Conservation (phyloP, 2,329 filamentous ascomycete genomes). For the Aspergillus caelatus region DNA sequence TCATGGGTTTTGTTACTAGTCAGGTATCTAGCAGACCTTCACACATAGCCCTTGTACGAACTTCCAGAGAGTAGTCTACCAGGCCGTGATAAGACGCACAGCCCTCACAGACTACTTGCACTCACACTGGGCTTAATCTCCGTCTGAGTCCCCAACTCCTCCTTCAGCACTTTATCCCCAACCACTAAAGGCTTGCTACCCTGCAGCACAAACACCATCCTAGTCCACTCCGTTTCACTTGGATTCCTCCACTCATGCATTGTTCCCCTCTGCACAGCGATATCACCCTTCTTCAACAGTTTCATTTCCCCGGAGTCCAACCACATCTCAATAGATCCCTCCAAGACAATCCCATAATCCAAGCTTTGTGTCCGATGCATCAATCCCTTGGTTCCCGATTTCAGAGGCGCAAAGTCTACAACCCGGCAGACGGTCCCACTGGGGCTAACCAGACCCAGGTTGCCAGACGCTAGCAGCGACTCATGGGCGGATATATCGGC, state of each 20-base stretch:
- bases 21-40: no score
- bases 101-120: neutral
- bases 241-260: slow-evolving; percentile 59
- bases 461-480: slow-evolving; percentile 24
- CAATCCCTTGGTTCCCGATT: slow-evolving; percentile 41
- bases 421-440: slow-evolving; percentile 49
- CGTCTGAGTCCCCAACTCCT: slow-evolving; percentile 26
- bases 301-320: slow-evolving; percentile 56
- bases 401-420: slow-evolving; percentile 53
- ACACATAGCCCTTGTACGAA: no score
- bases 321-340: slow-evolving; percentile 56
- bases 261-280: slow-evolving; percentile 60
- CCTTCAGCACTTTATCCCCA: slow-evolving; percentile 24
- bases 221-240: slow-evolving; percentile 51
- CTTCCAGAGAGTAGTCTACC: no score
- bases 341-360: slow-evolving; percentile 59
- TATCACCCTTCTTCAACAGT: slow-evolving; percentile 54
- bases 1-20: no score
- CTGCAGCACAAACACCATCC: slow-evolving; percentile 46
- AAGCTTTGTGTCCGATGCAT: slow-evolving; percentile 60
- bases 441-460: slow-evolving; percentile 41
- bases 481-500: slow-evolving; percentile 39
- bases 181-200: slow-evolving; percentile 27
- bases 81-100: no score
- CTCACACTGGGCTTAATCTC: slow-evolving; percentile 7